Percentiles rank a stretch among this genome's conserved stretches.
Evolutionary conservation across 1,284 basidiomycete genomes (phyloP).

Genomic region (Rhodotorula mucilaginosa): DNA sequence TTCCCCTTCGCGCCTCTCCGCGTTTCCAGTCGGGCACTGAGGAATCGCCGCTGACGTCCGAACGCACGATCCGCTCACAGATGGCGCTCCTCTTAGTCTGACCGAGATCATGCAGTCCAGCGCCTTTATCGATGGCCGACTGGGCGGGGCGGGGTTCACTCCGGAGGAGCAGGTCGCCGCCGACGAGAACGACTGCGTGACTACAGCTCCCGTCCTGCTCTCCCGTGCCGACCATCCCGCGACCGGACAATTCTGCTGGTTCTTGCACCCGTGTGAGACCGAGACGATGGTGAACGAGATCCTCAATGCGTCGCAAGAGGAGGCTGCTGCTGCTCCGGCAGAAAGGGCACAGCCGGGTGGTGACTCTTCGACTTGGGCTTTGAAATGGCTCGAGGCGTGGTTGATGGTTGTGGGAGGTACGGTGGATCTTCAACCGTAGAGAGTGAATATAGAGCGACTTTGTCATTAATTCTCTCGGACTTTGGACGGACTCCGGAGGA

Average conservation of each 20-base stretch:
- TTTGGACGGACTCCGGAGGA: too few species aligned
- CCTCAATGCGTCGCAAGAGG: constrained; percentile 49
- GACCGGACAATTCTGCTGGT: constrained; percentile 70
- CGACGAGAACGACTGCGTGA: too few species aligned
- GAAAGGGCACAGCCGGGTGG: too few species aligned
- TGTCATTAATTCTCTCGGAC: too few species aligned
- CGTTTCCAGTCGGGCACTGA: not conserved
- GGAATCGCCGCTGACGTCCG: not conserved
- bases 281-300: constrained; percentile 64
- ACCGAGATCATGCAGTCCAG: constrained; percentile 58
- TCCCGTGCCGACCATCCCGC: constrained; percentile 79
- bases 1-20: not conserved
- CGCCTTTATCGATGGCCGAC: constrained; percentile 56
- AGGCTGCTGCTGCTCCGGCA: constrained; percentile 21
- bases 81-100: constrained; percentile 62
- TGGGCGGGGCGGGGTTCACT: not conserved
- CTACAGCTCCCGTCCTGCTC: too few species aligned
- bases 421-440: constrained; percentile 53
- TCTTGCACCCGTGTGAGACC: constrained; percentile 77
- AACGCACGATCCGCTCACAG: constrained; percentile 50
- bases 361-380: constrained; percentile 27
- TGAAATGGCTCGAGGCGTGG: constrained; percentile 66
- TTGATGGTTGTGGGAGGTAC: constrained; percentile 66
- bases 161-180: too few species aligned
- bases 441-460: not conserved